A percentile compares a stretch with the other conserved stretches of the same genome.
These are phyloP conservation scores for Gaillardinia entomophila DNA, from an alignment of 805 yeast species.

Conservation along the genomic window DNA sequence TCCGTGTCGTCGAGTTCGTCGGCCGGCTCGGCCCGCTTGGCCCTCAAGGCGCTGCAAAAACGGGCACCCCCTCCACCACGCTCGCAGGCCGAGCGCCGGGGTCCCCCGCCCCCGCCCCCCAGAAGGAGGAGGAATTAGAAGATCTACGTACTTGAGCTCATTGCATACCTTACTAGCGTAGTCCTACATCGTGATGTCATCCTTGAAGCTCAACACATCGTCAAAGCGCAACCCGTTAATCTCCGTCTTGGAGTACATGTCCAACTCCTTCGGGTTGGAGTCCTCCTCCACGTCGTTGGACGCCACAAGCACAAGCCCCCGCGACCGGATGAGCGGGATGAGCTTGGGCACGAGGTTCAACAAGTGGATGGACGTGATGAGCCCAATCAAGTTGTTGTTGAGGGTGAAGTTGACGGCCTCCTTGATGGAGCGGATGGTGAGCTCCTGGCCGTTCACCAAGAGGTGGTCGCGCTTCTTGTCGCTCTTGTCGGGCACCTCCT, in stretches of 20 bases:
- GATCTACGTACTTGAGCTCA: no score
- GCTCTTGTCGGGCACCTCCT: slow-evolving; percentile 7
- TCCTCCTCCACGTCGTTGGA: slow-evolving; percentile 35
- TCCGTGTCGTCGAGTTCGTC: slow-evolving; percentile 9
- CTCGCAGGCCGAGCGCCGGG: slow-evolving; percentile 1
- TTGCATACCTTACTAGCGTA: no score
- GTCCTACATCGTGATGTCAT: slow-evolving; percentile 35
- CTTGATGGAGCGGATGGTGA: slow-evolving; percentile 60
- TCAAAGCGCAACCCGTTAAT: slow-evolving; percentile 65
- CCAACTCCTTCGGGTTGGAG: slow-evolving; percentile 23
- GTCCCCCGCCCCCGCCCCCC: slow-evolving; percentile 32
- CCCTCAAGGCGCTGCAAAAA: slow-evolving; percentile 25
- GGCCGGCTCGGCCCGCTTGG: slow-evolving; percentile 12
- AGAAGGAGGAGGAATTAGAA: no score
- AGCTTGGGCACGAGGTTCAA: slow-evolving; percentile 70
- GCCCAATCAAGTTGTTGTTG: slow-evolving; percentile 77
- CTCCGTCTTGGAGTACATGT: slow-evolving; percentile 36
- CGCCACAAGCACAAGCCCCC: slow-evolving; percentile 83
- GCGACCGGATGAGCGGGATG: slow-evolving; percentile 65
- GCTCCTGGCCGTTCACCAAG: slow-evolving; percentile 31
- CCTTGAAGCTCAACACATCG: slow-evolving; percentile 62
- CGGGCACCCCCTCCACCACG: slow-evolving; percentile 37
- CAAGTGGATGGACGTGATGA: slow-evolving; percentile 69
- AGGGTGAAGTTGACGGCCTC: slow-evolving; percentile 80
- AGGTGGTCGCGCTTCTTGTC: slow-evolving; percentile 9